Percentiles rank a stretch among this genome's conserved stretches.
phyloP scores from a whole-genome alignment of 192 early-diverging fungal species.

The Martensiomyces pterosporus region DNA sequence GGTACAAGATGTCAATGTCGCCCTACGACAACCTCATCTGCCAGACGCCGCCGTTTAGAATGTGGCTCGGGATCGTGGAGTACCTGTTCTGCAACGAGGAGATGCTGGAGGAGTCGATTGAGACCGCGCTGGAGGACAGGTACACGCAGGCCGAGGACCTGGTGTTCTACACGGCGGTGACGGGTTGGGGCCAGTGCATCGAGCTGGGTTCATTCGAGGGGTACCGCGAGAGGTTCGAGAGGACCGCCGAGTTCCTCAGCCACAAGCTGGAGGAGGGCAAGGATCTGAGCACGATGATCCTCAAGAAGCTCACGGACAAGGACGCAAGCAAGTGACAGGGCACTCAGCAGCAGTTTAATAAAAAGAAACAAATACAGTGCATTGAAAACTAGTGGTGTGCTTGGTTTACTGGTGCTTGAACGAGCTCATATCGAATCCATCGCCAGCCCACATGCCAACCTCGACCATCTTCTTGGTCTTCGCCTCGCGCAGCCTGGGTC shows the following conservation, averaged over 20 bases:
- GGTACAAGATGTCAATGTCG: constrained; percentile 77
- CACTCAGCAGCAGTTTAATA: neutral
- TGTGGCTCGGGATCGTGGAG: constrained; percentile 94
- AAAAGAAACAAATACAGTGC: too few species aligned
- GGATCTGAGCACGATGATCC: constrained; percentile 52
- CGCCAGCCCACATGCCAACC: constrained; percentile 43
- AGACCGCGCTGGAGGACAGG: constrained; percentile 70
- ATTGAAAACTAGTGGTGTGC: too few species aligned
- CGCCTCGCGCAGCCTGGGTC: constrained; percentile 16
- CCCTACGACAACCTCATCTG: constrained; percentile 95
- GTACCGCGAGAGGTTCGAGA: constrained; percentile 80
- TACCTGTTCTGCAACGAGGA: constrained; percentile 80
- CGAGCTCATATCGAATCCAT: constrained; percentile 28
- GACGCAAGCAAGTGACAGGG: too few species aligned
- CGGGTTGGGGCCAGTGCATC: constrained; percentile 93
- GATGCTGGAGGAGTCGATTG: constrained; percentile 83
- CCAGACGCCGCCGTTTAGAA: constrained; percentile 90
- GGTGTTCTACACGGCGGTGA: constrained; percentile 88
- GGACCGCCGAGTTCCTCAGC: constrained; percentile 79
- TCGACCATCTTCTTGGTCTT: constrained; percentile 37
- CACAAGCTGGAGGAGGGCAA: constrained; percentile 57
- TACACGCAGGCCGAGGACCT: constrained; percentile 73
- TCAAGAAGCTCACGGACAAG: constrained; percentile 42
- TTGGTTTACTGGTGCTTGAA: constrained; percentile 25
- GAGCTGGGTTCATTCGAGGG: constrained; percentile 74